Conservation (phyloP, 805 yeast genomes). For the Kodamaea hsintzibuensis region DNA sequence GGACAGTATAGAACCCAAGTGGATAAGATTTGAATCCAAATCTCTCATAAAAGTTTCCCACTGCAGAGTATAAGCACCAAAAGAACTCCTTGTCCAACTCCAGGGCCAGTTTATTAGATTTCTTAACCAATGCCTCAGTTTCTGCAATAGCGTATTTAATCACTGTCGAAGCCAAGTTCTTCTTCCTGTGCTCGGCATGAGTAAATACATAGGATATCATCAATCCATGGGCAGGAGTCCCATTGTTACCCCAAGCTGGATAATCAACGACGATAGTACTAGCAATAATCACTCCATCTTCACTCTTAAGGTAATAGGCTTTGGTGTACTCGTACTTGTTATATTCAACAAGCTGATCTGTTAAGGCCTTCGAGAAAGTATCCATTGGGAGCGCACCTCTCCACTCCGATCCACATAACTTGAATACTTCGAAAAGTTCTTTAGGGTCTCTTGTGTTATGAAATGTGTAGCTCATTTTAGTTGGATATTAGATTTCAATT, state of each 20-base stretch:
- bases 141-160: slow-evolving; percentile 28
- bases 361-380: slow-evolving; percentile 24
- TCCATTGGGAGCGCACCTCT: slow-evolving; percentile 19
- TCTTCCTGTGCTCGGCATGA: slow-evolving; percentile 22
- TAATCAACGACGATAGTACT: slow-evolving; percentile 3
- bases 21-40: slow-evolving; percentile 56
- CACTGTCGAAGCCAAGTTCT: slow-evolving; percentile 31
- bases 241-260: neutral
- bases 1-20: slow-evolving; percentile 19
- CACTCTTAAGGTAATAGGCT: slow-evolving; percentile 1
- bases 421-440: slow-evolving; percentile 21
- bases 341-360: slow-evolving; percentile 13
- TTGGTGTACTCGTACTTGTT: slow-evolving; percentile 3
- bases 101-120: slow-evolving; percentile 14
- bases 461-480: slow-evolving; percentile 13
- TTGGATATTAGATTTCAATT: neutral
- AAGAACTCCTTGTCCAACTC: slow-evolving; percentile 25
- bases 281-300: slow-evolving; percentile 4
- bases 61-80: slow-evolving; percentile 66
- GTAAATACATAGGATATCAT: slow-evolving; percentile 25
- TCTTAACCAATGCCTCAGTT: slow-evolving; percentile 31
- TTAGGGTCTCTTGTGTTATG: slow-evolving; percentile 24
- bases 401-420: slow-evolving; percentile 29
- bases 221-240: neutral
- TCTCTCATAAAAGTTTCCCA: slow-evolving; percentile 63